These are phyloP conservation scores for Metschnikowia proteae DNA, from an alignment of 805 yeast species.

Conservation along the genomic window DNA sequence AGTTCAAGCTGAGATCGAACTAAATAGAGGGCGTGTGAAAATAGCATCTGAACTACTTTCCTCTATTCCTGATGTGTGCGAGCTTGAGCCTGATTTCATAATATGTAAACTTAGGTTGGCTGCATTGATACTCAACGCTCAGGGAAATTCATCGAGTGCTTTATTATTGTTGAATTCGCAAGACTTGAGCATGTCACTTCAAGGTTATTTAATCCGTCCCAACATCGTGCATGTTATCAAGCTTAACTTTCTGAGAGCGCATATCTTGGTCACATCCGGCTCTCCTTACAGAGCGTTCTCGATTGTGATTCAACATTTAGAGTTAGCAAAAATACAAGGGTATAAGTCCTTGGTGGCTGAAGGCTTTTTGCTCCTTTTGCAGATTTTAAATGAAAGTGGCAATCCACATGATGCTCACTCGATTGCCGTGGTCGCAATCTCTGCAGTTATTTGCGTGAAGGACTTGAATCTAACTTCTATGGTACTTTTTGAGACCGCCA, in stretches of 20 bases:
- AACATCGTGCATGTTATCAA: constrained; percentile 45
- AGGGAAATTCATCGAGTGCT: constrained; percentile 25
- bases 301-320: constrained; percentile 46
- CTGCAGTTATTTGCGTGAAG: constrained; percentile 40
- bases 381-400: constrained; percentile 41
- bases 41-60: constrained; percentile 35
- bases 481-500: constrained; percentile 32
- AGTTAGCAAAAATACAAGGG: constrained; percentile 45
- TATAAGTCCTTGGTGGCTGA: constrained; percentile 43
- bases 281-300: constrained; percentile 50
- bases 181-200: background rate
- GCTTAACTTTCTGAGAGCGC: constrained; percentile 46
- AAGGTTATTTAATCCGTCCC: background rate
- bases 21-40: constrained; percentile 37
- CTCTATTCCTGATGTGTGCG: constrained; percentile 23
- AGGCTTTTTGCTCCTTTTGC: constrained; percentile 44
- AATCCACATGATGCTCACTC: constrained; percentile 42
- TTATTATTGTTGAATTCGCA: background rate
- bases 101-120: constrained; percentile 7
- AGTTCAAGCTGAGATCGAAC: constrained; percentile 32
- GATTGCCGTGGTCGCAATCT: constrained; percentile 41
- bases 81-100: constrained; percentile 8
- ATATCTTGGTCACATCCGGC: constrained; percentile 40
- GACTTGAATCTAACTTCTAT: constrained; percentile 36
- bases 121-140: constrained; percentile 8